Conservation (phyloP, 2,329 filamentous ascomycete genomes). For the Aspergillus melleus region DNA sequence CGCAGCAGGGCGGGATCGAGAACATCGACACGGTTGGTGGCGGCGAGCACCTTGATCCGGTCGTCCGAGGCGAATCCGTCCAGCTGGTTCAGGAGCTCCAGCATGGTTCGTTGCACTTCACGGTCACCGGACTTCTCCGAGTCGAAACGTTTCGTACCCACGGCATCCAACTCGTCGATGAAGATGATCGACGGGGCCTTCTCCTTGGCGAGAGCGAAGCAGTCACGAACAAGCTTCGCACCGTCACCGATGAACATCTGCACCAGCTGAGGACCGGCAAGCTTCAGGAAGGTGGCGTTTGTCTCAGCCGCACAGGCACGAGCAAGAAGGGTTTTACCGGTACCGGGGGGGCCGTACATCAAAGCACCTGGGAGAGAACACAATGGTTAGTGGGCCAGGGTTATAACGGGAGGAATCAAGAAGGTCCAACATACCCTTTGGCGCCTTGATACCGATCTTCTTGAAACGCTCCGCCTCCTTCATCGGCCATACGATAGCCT, state of each 20-base stretch:
- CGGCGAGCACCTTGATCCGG: constrained; percentile 92
- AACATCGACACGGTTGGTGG: constrained; percentile 92
- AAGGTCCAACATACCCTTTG: constrained; percentile 70
- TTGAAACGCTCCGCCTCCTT: constrained; percentile 99
- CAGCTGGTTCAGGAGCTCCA: constrained; percentile 96
- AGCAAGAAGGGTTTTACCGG: constrained; percentile 64
- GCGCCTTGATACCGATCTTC: constrained; percentile 99
- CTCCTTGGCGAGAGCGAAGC: constrained; percentile 96
- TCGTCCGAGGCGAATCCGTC: constrained; percentile 97
- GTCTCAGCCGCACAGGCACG: constrained; percentile 97
- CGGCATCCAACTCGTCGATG: constrained; percentile 96
- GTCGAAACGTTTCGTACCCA: constrained; percentile 99
- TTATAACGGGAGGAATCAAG: neutral
- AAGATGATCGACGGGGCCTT: constrained; percentile 99
- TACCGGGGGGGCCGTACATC: constrained; percentile 77
- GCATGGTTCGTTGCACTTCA: constrained; percentile 97
- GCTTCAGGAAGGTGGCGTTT: constrained; percentile 97
- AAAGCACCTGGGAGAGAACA: constrained; percentile 67
- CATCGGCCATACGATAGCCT: constrained; percentile 99
- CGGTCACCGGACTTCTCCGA: constrained; percentile 97
- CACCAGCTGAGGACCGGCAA: constrained; percentile 93
- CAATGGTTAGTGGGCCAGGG: constrained; percentile 9
- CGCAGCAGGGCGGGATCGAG: constrained; percentile 88
- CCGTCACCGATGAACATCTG: constrained; percentile 99
- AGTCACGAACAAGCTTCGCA: constrained; percentile 95